phyloP scores from a whole-genome alignment of 2,329 filamentous ascomycete species.

The Colletotrichum higginsianum region DNA sequence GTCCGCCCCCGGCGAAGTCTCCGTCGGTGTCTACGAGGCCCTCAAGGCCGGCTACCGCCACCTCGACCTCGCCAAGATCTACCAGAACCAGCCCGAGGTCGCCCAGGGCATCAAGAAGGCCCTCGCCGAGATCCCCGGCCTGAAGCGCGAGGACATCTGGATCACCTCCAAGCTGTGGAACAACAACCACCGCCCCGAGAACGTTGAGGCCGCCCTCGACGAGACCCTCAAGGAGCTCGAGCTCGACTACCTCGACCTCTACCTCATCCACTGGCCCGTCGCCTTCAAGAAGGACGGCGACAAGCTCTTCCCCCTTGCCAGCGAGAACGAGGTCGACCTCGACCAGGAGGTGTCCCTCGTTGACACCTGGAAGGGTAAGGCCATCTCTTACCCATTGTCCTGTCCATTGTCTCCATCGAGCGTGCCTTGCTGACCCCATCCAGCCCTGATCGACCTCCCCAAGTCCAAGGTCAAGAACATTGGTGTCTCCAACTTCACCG shows the following conservation, averaged over 20 bases:
- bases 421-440: slow-evolving; percentile 1
- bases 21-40: slow-evolving; percentile 74
- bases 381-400: background rate
- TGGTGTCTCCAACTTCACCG: slow-evolving; percentile 81
- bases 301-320: slow-evolving; percentile 61
- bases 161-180: slow-evolving; percentile 78
- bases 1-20: slow-evolving; percentile 75
- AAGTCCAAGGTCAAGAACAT: slow-evolving; percentile 76
- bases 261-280: slow-evolving; percentile 76
- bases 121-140: slow-evolving; percentile 62
- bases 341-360: slow-evolving; percentile 59
- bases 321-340: slow-evolving; percentile 55
- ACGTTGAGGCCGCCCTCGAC: slow-evolving; percentile 69
- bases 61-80: slow-evolving; percentile 68
- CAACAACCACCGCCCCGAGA: slow-evolving; percentile 75
- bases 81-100: slow-evolving; percentile 76
- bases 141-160: slow-evolving; percentile 72
- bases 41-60: slow-evolving; percentile 76
- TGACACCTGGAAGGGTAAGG: slow-evolving; percentile 61
- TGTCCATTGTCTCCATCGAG: too few species aligned
- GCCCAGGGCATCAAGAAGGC: slow-evolving; percentile 68
- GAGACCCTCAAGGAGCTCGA: slow-evolving; percentile 69
- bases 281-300: slow-evolving; percentile 56
- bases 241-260: slow-evolving; percentile 73
- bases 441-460: slow-evolving; percentile 69